phyloP scores from a whole-genome alignment of 495 filamentous ascomycete species.

The Aspergillus ellipticus region DNA sequence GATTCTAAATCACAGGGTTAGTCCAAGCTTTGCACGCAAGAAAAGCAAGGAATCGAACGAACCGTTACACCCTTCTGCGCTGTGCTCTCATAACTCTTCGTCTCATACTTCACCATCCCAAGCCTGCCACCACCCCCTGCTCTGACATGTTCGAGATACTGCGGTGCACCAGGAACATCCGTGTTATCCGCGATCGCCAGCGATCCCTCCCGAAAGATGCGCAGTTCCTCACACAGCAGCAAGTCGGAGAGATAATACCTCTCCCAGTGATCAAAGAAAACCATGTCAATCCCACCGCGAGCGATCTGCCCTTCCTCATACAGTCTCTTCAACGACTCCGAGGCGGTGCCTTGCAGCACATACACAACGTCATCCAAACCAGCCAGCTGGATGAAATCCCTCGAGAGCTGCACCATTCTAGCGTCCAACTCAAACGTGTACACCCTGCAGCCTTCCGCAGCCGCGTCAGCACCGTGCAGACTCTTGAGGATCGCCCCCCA shows the following conservation, averaged over 20 bases:
- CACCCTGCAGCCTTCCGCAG: constrained; percentile 14
- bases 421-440: constrained; percentile 32
- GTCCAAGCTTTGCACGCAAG: neutral
- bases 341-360: constrained; percentile 25
- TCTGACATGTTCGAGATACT: constrained; percentile 30
- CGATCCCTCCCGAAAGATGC: constrained; percentile 21
- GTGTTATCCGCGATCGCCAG: constrained; percentile 28
- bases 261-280: constrained; percentile 34
- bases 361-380: constrained; percentile 25
- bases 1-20: constrained; percentile 11
- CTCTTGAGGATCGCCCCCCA: constrained; percentile 28
- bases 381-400: constrained; percentile 25
- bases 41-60: neutral
- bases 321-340: constrained; percentile 23
- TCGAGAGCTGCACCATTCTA: constrained; percentile 19
- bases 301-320: constrained; percentile 19
- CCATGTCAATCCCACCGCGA: constrained; percentile 14
- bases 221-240: constrained; percentile 25
- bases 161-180: constrained; percentile 22
- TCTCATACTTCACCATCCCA: constrained; percentile 20
- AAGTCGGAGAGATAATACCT: constrained; percentile 29
- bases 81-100: constrained; percentile 10
- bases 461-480: constrained; percentile 10
- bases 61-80: constrained; percentile 10
- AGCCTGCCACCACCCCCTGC: constrained; percentile 5